Base-by-base conservation (phyloP, 768 basidiomycete species). In the Termitomyces sp. region DNA sequence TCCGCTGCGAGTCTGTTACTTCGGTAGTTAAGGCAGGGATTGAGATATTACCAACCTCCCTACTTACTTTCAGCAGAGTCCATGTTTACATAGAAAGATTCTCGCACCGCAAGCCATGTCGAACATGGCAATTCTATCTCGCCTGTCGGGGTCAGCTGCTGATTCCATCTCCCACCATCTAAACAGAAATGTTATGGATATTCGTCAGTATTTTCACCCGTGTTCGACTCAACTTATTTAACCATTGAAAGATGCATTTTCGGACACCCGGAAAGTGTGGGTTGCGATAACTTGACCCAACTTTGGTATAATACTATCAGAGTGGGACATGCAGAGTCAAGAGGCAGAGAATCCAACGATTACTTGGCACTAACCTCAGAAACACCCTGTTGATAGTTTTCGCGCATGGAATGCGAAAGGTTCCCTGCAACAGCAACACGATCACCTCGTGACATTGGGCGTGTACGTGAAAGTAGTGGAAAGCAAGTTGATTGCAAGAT, bases 191-290 rank as follows among this genome's bases (percentile, higher is more conserved):
- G 40, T 44, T 14, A 31, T 42, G 47, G 40, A 29, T 29, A 42
- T 51, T 62, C 37, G 17, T 35, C 11, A 50, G 14, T 43, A 35
- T 44, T 5, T 41, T 59, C 68, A 56, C 54, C 4, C 17, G 21
- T 17, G 9, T 57, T 12, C 17, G 17, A n/a, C 56, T 27, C 4
- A 53, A 79, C 82, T 72, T 76, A 66, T 78, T 80, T 19, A 85
- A 67, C 82, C 81, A 82, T 27, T 75, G 65, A 59, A 78, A 78
- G 21, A 84, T 69, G 65, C 79, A 80, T 29, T 77, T 78, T 56
- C 82, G 77, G 53, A 89, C 76, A 6, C 85, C 86, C 2, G 83
- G 85, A 60, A 82, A 87, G 69, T 89, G 87, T 0, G 87, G 86
- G 64, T 89, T 89, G 12, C 87, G 81, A 69, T 90, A 89, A 10